phyloP scores from a whole-genome alignment of 345 rosid genomes.

The Bruguiera parviflora region DNA sequence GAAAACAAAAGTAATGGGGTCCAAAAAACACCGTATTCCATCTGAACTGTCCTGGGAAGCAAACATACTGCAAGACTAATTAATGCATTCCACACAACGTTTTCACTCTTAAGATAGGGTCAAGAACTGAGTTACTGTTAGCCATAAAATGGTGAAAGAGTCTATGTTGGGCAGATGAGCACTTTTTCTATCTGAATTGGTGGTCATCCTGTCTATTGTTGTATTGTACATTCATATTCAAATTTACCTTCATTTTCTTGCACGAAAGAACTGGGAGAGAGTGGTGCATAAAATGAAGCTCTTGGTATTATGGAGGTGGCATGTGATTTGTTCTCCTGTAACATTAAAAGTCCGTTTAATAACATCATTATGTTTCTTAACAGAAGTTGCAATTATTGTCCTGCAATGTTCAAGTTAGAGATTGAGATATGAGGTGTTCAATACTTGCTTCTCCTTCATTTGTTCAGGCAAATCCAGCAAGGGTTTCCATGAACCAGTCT shows the following conservation, averaged over 20 bases:
- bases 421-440: conserved; percentile 8
- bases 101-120: too few species aligned
- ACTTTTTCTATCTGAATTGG: too few species aligned
- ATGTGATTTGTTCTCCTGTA: not conserved
- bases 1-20: too few species aligned
- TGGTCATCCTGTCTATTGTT: not conserved
- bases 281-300: not conserved
- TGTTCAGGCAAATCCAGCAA: conserved; percentile 59
- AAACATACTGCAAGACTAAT: too few species aligned
- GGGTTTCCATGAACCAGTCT: conserved; percentile 36
- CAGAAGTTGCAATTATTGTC: not conserved
- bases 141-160: too few species aligned
- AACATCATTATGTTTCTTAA: not conserved
- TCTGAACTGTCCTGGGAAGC: too few species aligned
- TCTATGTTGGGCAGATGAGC: too few species aligned
- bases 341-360: not conserved
- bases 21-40: too few species aligned
- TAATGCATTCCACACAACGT: too few species aligned
- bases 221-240: not conserved
- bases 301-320: not conserved
- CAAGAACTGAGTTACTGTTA: too few species aligned
- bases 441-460: conserved; percentile 16
- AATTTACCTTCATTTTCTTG: not conserved
- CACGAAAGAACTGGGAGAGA: not conserved
- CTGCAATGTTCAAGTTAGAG: conserved; percentile 1